phyloP scores from a whole-genome alignment of 2,329 filamentous ascomycete species.

The Catunica adiposa region DNA sequence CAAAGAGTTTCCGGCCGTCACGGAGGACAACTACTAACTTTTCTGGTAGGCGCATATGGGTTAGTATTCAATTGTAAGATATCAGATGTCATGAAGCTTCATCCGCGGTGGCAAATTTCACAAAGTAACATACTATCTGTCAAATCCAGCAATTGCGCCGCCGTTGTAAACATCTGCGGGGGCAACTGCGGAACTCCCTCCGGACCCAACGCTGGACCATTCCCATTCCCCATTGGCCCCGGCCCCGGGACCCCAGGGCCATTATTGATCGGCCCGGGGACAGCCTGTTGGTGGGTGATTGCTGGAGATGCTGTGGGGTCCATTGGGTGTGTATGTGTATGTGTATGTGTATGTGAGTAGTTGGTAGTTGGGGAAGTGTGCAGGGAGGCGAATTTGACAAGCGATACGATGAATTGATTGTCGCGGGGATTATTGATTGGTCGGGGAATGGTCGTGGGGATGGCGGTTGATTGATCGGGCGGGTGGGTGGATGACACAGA shows the following conservation, averaged over 20 bases:
- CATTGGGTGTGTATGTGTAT: too few species aligned
- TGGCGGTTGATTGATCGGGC: too few species aligned
- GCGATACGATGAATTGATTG: too few species aligned
- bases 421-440: too few species aligned
- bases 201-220: constrained; percentile 13
- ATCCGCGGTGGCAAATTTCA: not conserved
- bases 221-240: too few species aligned
- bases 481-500: too few species aligned
- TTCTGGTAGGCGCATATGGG: too few species aligned
- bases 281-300: not conserved
- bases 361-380: too few species aligned
- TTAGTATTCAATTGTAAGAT: too few species aligned
- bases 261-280: not conserved
- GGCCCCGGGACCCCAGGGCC: not conserved
- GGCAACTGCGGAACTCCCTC: constrained; percentile 44
- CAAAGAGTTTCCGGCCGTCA: constrained; percentile 86
- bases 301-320: not conserved
- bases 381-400: too few species aligned
- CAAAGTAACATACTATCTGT: constrained; percentile 60
- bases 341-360: too few species aligned
- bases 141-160: constrained; percentile 83
- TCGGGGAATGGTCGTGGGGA: too few species aligned
- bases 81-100: not conserved
- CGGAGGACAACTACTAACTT: constrained; percentile 85
- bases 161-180: constrained; percentile 97